These are phyloP conservation scores for Sporothrix variecibatus DNA, from an alignment of 2,329 filamentous ascomycete species.

Conservation along the genomic window DNA sequence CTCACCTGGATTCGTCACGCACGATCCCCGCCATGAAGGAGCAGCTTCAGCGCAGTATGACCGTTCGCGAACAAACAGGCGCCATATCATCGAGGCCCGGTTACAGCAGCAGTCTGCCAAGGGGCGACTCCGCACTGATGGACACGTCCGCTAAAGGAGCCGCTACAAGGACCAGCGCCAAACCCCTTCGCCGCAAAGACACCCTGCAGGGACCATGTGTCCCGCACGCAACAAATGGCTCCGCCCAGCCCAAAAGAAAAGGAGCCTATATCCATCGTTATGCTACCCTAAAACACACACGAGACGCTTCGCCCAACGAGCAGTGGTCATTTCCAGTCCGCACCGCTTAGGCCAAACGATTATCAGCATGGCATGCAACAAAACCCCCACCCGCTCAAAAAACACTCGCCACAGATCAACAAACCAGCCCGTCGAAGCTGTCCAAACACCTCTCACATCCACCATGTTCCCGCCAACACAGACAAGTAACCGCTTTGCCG, in stretches of 20 bases:
- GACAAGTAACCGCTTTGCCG: slow-evolving; percentile 85
- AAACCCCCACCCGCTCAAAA: slow-evolving; percentile 70
- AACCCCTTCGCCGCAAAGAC: slow-evolving; percentile 65
- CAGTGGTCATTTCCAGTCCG: slow-evolving; percentile 96
- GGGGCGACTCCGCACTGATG: slow-evolving; percentile 63
- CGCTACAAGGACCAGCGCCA: too few relatives aligned
- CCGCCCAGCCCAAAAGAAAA: slow-evolving; percentile 84
- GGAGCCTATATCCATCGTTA: slow-evolving; percentile 97
- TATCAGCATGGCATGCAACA: slow-evolving; percentile 87
- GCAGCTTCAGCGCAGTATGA: slow-evolving; percentile 90
- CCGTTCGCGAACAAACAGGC: slow-evolving; percentile 90
- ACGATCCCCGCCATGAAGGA: slow-evolving; percentile 97
- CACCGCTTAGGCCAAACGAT: slow-evolving; percentile 93
- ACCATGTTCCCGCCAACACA: slow-evolving; percentile 85
- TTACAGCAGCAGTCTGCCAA: slow-evolving; percentile 84
- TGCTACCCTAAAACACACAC: slow-evolving; percentile 87
- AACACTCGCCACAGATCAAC: slow-evolving; percentile 76
- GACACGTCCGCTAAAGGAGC: slow-evolving; percentile 56
- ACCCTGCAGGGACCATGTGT: slow-evolving; percentile 72
- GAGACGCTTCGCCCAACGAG: slow-evolving; percentile 91
- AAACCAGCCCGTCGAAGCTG: slow-evolving; percentile 80
- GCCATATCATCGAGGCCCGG: slow-evolving; percentile 90
- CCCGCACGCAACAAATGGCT: slow-evolving; percentile 72
- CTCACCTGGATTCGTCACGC: slow-evolving; percentile 92
- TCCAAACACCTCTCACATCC: slow-evolving; percentile 86